phyloP scores from a whole-genome alignment of 2,329 filamentous ascomycete species.

The Diaporthe helianthi region DNA sequence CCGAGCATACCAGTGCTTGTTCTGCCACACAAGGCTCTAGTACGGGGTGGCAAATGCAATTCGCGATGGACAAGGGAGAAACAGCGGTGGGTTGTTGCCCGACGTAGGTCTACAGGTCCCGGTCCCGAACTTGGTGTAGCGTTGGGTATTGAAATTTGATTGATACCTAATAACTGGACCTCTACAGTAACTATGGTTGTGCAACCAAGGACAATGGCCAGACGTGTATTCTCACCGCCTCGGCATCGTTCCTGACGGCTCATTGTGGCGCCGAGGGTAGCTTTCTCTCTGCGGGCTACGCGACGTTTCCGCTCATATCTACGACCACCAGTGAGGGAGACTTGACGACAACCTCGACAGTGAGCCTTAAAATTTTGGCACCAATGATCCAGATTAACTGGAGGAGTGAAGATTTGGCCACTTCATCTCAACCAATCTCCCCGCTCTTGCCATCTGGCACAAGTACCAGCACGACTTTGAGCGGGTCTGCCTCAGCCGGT shows the following conservation, averaged over 20 bases:
- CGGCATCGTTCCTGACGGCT: background rate
- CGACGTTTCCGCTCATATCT: background rate
- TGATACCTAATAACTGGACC: background rate
- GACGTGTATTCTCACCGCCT: background rate
- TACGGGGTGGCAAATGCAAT: constrained; percentile 1
- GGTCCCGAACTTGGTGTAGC: background rate
- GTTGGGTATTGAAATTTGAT: background rate
- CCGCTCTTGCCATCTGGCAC: background rate
- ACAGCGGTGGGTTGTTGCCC: constrained; percentile 11
- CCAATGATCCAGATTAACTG: constrained; percentile 17
- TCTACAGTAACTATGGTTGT: background rate
- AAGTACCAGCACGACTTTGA: background rate
- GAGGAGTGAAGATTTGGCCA: background rate
- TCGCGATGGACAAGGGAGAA: background rate
- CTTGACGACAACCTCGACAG: background rate
- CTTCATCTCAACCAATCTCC: background rate
- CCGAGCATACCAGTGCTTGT: constrained; percentile 5
- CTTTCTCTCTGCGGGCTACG: background rate
- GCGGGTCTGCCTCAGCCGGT: background rate
- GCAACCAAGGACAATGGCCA: background rate
- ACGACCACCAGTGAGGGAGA: background rate
- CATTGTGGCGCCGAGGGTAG: background rate
- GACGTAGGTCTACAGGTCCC: background rate
- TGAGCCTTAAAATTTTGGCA: background rate
- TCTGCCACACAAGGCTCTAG: constrained; percentile 6